phyloP scores from a whole-genome alignment of 2,329 filamentous ascomycete species.

The Amauroascus niger region DNA sequence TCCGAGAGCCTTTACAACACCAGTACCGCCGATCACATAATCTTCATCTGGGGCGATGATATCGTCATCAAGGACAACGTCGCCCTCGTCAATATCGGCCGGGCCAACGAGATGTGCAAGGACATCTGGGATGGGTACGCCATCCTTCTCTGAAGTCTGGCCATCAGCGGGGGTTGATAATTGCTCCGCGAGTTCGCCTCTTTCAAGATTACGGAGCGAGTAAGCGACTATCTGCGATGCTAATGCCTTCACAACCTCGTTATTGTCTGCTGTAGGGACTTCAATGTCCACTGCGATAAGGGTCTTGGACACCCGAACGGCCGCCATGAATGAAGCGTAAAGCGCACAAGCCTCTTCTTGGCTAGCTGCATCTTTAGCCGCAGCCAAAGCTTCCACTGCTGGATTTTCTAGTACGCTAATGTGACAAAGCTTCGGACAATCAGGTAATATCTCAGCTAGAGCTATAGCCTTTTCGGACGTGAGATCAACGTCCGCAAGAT shows the following conservation, averaged over 20 bases:
- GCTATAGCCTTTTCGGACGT: conserved; percentile 82
- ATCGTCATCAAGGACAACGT: conserved; percentile 47
- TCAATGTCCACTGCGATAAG: conserved; percentile 89
- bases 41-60: conserved; percentile 75
- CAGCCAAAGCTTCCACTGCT: conserved; percentile 54
- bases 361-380: conserved; percentile 64
- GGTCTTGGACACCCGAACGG: conserved; percentile 69
- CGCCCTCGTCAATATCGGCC: conserved; percentile 40
- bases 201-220: conserved; percentile 83
- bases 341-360: conserved; percentile 92
- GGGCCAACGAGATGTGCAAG: conserved; percentile 78
- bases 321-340: conserved; percentile 83
- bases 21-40: conserved; percentile 91
- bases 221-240: conserved; percentile 94
- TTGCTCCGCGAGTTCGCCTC: conserved; percentile 56
- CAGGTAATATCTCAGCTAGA: conserved; percentile 79
- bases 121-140: conserved; percentile 65
- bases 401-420: conserved; percentile 75
- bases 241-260: conserved; percentile 81
- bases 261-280: conserved; percentile 68
- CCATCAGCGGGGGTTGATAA: conserved; percentile 36
- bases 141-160: conserved; percentile 37
- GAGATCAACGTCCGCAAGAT: conserved; percentile 75
- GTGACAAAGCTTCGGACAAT: conserved; percentile 71
- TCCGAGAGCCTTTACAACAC: conserved; percentile 84